Percentiles rank a stretch among this genome's conserved stretches.
Evolutionary conservation across 371 early-diverging fungal genomes (phyloP).

Genomic region (Zychaea mexicana): DNA sequence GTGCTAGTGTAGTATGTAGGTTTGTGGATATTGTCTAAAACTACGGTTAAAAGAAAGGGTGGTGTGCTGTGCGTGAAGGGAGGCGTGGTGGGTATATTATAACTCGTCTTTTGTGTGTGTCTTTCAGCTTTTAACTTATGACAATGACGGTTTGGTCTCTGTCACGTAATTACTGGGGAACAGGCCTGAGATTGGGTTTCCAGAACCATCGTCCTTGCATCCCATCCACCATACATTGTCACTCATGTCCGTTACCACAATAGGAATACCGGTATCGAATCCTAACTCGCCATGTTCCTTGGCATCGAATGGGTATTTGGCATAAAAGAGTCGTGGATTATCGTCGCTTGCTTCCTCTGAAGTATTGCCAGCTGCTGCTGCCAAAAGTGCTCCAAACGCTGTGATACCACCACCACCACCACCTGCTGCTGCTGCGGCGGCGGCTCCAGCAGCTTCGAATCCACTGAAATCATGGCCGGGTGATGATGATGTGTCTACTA

Average conservation of each 20-base stretch:
- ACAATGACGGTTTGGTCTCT: conserved; percentile 17
- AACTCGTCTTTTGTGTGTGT: background rate
- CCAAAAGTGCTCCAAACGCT: conserved; percentile 19
- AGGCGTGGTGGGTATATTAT: background rate
- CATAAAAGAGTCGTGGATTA: conserved; percentile 57
- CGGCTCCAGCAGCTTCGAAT: background rate
- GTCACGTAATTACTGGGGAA: conserved; percentile 47
- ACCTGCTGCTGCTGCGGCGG: conserved; percentile 52
- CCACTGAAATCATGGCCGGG: background rate
- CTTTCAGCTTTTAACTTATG: too few species aligned
- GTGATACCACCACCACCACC: conserved; percentile 63
- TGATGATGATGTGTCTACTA: background rate
- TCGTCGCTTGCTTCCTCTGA: conserved; percentile 29
- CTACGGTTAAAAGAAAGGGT: background rate
- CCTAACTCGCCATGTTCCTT: conserved; percentile 78
- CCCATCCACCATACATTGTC: conserved; percentile 90
- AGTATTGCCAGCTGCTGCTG: conserved; percentile 33
- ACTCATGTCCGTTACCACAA: conserved; percentile 77
- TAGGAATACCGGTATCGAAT: conserved; percentile 64
- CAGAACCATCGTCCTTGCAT: conserved; percentile 60
- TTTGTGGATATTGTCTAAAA: background rate
- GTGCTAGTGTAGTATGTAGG: background rate
- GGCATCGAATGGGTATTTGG: conserved; percentile 75
- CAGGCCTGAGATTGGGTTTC: conserved; percentile 35
- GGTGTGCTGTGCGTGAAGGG: too few species aligned